Conservation (phyloP, 192 early-diverging fungal species). For the Tieghemiomyces parasiticus region DNA sequence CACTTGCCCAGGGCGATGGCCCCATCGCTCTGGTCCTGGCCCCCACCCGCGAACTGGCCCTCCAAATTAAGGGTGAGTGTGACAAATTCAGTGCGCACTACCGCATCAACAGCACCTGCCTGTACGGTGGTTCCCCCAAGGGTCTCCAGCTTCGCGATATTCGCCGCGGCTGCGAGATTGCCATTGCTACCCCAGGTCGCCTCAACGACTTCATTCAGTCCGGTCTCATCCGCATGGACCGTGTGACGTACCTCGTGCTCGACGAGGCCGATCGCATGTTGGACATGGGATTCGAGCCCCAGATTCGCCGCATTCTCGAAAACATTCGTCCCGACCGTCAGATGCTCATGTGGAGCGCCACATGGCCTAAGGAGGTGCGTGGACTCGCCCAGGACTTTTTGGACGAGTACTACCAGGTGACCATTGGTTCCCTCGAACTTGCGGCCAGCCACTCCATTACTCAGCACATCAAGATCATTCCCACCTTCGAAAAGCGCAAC, state of each 20-base stretch:
- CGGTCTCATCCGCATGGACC: slow-evolving; percentile 54
- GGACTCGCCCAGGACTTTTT: slow-evolving; percentile 74
- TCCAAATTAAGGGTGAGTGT: slow-evolving; percentile 86
- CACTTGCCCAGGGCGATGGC: slow-evolving; percentile 30
- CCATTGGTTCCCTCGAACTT: slow-evolving; percentile 79
- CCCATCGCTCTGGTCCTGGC: slow-evolving; percentile 77
- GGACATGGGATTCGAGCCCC: slow-evolving; percentile 85
- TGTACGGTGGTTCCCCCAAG: slow-evolving; percentile 89
- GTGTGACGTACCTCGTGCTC: slow-evolving; percentile 78
- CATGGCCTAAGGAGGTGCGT: slow-evolving; percentile 84
- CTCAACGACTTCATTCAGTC: slow-evolving; percentile 85
- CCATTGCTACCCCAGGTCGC: slow-evolving; percentile 94
- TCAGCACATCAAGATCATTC: slow-evolving; percentile 82
- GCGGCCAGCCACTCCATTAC: slow-evolving; percentile 69
- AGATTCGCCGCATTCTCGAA: slow-evolving; percentile 74
- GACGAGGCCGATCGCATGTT: slow-evolving; percentile 99
- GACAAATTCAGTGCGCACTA: slow-evolving; percentile 46
- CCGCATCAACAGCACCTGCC: slow-evolving; percentile 50
- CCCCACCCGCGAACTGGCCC: slow-evolving; percentile 89
- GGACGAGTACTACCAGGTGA: slow-evolving; percentile 61
- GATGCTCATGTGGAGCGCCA: slow-evolving; percentile 92
- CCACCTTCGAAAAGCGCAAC: slow-evolving; percentile 57
- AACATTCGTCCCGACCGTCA: slow-evolving; percentile 56
- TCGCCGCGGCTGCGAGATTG: slow-evolving; percentile 30
- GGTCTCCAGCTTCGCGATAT: slow-evolving; percentile 45